Evolutionary conservation across 208 protist genomes (phyloP).

Genomic region (Zelonia costaricensis): DNA sequence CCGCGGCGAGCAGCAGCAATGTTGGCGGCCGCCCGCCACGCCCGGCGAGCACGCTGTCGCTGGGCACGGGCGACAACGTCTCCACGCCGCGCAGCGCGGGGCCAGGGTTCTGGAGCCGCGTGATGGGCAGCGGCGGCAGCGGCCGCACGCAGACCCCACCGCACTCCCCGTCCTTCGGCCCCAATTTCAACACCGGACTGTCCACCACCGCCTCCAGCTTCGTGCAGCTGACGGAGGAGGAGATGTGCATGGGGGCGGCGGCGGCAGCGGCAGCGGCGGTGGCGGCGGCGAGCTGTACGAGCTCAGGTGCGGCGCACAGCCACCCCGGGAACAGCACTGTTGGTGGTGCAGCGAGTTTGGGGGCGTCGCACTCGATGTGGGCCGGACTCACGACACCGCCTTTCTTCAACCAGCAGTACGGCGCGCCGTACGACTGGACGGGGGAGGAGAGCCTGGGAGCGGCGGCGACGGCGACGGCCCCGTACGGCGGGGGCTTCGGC

Average conservation of each 20-base stretch:
- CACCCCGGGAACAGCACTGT: no score
- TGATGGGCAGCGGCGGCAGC: constrained; percentile 12
- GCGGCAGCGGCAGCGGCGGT: neutral
- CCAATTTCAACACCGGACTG: constrained; percentile 5
- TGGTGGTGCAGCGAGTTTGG: no score
- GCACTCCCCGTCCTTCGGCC: neutral
- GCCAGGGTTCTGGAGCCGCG: constrained; percentile 16
- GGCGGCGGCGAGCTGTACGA: no score
- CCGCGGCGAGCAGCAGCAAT: neutral
- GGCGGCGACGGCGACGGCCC: no score
- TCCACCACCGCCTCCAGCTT: constrained; percentile 23
- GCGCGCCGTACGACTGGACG: neutral
- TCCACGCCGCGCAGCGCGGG: constrained; percentile 16
- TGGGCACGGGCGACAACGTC: constrained; percentile 13
- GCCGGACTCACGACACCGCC: constrained; percentile 8
- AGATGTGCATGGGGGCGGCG: constrained; percentile 15
- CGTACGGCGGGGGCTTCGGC: neutral
- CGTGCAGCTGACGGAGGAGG: constrained; percentile 28
- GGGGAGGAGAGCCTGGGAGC: no score
- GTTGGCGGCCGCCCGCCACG: neutral
- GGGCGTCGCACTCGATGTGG: no score
- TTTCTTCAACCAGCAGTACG: neutral
- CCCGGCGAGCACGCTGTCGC: constrained; percentile 4
- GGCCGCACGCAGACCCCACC: constrained; percentile 10
- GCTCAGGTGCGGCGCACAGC: no score